Base-by-base conservation (phyloP, 345 rosid species). In the Corymbia maculata region DNA sequence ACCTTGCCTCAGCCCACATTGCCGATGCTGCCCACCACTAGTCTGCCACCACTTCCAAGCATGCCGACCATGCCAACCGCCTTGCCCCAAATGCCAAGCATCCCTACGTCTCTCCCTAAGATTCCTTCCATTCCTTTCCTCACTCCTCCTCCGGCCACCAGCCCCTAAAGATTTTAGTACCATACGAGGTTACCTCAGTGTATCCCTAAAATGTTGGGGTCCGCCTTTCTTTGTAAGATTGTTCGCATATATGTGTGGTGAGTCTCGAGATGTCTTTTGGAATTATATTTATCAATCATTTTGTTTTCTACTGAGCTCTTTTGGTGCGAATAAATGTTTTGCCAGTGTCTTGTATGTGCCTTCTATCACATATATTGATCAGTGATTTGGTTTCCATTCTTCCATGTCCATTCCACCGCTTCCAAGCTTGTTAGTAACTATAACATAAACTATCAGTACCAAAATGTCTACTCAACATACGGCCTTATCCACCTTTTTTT, bases 71-170 rank as follows among this genome's bases (percentile, higher is more conserved):
- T 47, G 51, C 79, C 86, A 28, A 89, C 91, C 1, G 44, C 90
- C 16, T 12, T 88, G 47, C 92, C 92, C 22, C 89, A 91, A 3
- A 59, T 89, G 7, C 89, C 94, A 9, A 89, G 87, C 89, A 68
- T 90, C 10, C 91, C 92, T 6, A 52, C 89, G 8, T 22, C 89
- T 52, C 91, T 92, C 15, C 88, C 89, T 3, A 36, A 86, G 59
- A 87, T 92, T 85, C 94, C 94, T 30, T 80, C 94, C 44, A 70
- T 92, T 45, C 93, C 90, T 6, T 89, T 93, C 89, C 51, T 91
- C 68, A 61, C 92, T 11, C 94, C 93, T 44, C 91, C 91, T 36
- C 92, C 92, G 22, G 79, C 90, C 47, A 89, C 79, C 36, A 87
- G 86, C 82, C 90, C 93, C 53, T 90, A 85, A 89, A 52, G 36